Conservation (phyloP, 352 stramenopile genomes). For the Aphanomyces euteiches region DNA sequence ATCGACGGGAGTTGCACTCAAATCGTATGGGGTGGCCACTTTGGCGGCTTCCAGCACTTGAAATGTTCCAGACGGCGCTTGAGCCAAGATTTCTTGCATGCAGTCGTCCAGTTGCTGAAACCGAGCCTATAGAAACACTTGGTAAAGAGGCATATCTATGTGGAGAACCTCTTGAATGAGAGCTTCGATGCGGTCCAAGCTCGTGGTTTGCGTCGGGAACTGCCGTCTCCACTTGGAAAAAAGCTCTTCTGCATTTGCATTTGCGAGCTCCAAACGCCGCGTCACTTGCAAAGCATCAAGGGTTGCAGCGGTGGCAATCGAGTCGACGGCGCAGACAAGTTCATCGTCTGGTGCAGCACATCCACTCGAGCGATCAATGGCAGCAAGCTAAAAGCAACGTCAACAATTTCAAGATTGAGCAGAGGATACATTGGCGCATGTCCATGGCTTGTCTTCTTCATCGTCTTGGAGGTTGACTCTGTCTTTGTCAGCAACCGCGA, state of each 20-base stretch:
- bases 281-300: conserved; percentile 45
- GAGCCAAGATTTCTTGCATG: conserved; percentile 63
- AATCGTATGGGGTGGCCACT: conserved; percentile 72
- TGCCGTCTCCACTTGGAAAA: conserved; percentile 16
- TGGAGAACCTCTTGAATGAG: conserved; percentile 43
- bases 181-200: conserved; percentile 41
- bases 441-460: conserved; percentile 43
- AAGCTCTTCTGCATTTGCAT: conserved; percentile 33
- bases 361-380: conserved; percentile 40
- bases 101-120: conserved; percentile 77
- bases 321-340: conserved; percentile 53
- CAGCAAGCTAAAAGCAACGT: conserved; percentile 15
- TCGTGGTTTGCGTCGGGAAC: conserved; percentile 5
- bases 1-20: conserved; percentile 63
- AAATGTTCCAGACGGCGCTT: conserved; percentile 41
- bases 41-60: conserved; percentile 64
- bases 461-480: conserved; percentile 34
- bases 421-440: conserved; percentile 40
- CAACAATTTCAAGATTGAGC: background rate
- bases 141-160: background rate
- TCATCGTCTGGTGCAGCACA: conserved; percentile 73
- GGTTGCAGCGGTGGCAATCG: conserved; percentile 42
- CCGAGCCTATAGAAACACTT: conserved; percentile 41
- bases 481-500: conserved; percentile 47
- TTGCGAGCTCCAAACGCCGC: conserved; percentile 60